Conservation (phyloP, 352 stramenopile species). For the Globisporangium apiculatum region DNA sequence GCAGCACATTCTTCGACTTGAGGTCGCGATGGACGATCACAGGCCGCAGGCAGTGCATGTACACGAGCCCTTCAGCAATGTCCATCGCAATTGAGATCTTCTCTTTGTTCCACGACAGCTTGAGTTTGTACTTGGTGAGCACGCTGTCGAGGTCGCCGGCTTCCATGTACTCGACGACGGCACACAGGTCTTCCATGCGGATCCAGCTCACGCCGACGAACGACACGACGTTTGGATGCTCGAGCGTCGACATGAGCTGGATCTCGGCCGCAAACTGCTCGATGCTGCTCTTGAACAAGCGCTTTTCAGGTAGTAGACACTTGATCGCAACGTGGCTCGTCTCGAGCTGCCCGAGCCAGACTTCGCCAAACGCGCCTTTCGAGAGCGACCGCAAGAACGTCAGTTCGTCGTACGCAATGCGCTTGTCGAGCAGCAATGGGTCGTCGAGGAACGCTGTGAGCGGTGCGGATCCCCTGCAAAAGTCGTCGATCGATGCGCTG, state of each 20-base stretch:
- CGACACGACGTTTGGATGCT: conserved; percentile 73
- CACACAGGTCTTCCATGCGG: conserved; percentile 54
- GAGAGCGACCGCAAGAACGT: conserved; percentile 56
- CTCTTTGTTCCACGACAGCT: conserved; percentile 56
- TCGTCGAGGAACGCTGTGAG: conserved; percentile 50
- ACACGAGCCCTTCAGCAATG: conserved; percentile 74
- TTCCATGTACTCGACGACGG: conserved; percentile 79
- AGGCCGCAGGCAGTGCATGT: conserved; percentile 69
- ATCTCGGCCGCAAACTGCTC: conserved; percentile 72
- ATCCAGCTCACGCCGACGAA: conserved; percentile 73
- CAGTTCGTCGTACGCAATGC: conserved; percentile 58
- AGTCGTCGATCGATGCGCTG: conserved; percentile 47
- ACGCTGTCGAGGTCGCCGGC: conserved; percentile 55
- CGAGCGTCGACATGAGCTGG: conserved; percentile 55
- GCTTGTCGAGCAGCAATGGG: conserved; percentile 34
- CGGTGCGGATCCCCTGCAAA: conserved; percentile 49
- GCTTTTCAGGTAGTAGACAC: conserved; percentile 52
- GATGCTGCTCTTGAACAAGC: conserved; percentile 35
- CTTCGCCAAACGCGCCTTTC: conserved; percentile 67
- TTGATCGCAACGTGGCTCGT: conserved; percentile 73
- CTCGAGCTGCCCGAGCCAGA: conserved; percentile 61
- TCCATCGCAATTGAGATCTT: conserved; percentile 83
- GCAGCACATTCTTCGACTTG: conserved; percentile 84
- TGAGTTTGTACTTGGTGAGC: conserved; percentile 40
- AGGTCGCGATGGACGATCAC: conserved; percentile 82